A percentile compares a stretch with the other conserved stretches of the same genome.
phyloP scores from a whole-genome alignment of 805 yeast genomes.

The Ogataea angusta region DNA sequence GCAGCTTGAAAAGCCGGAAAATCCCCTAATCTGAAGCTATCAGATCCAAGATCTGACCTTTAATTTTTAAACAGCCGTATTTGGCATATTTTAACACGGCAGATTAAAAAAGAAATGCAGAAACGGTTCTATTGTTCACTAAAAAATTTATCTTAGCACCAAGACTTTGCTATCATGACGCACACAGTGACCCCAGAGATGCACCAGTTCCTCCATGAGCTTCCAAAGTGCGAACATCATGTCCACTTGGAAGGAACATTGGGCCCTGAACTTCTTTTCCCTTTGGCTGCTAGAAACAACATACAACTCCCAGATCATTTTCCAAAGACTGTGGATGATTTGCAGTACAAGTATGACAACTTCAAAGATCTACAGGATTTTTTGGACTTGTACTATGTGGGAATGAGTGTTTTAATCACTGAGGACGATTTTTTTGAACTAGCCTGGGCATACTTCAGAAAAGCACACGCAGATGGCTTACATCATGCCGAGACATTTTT shows the following conservation, averaged over 20 bases:
- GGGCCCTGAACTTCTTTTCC: slow-evolving; percentile 70
- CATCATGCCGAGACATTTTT: slow-evolving; percentile 74
- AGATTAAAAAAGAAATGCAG: not conserved
- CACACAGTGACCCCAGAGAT: slow-evolving; percentile 36
- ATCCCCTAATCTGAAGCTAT: not conserved
- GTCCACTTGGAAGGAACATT: slow-evolving; percentile 81
- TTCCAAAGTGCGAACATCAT: slow-evolving; percentile 88
- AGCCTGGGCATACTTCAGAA: slow-evolving; percentile 69
- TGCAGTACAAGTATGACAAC: slow-evolving; percentile 54
- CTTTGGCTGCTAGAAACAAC: slow-evolving; percentile 62
- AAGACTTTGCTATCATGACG: slow-evolving; percentile 11
- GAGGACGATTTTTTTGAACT: slow-evolving; percentile 75
- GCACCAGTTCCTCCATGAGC: slow-evolving; percentile 54
- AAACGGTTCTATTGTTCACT: slow-evolving; percentile 3
- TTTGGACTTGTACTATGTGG: slow-evolving; percentile 74
- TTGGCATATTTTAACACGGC: not conserved
- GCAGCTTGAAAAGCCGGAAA: not conserved
- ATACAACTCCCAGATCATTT: slow-evolving; percentile 58
- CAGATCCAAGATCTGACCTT: not conserved
- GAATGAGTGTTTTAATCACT: slow-evolving; percentile 67
- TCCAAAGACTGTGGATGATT: slow-evolving; percentile 57
- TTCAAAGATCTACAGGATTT: slow-evolving; percentile 76
- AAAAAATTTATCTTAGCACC: slow-evolving; percentile 1
- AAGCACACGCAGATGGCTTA: slow-evolving; percentile 57
- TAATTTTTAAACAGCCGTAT: not conserved